These are phyloP conservation scores for Rutidosis leptorrhynchoides DNA, from an alignment of 129 eudicot species.

Conservation along the genomic window DNA sequence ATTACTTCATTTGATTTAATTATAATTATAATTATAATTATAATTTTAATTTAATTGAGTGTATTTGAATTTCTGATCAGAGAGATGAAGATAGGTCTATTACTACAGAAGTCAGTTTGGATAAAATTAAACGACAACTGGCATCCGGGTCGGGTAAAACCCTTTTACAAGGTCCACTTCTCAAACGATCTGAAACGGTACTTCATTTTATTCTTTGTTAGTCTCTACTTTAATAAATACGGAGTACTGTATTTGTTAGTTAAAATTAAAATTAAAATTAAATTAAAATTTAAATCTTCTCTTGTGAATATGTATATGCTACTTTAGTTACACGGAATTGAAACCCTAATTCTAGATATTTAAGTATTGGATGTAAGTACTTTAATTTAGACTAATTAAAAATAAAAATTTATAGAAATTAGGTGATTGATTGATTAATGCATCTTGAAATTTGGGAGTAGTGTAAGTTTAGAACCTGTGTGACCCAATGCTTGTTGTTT, in stretches of 20 bases:
- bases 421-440: background rate
- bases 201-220: background rate
- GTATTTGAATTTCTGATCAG: constrained; percentile 1
- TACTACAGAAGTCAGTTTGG: constrained; percentile 68
- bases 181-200: constrained; percentile 98
- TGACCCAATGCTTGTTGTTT: background rate
- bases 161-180: constrained; percentile 91
- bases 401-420: background rate
- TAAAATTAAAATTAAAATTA: too few species aligned
- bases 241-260: too few species aligned
- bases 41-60: too few species aligned
- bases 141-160: constrained; percentile 80
- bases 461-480: background rate
- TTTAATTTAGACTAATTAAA: background rate
- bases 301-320: background rate
- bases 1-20: constrained; percentile 6
- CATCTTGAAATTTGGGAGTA: constrained; percentile 9
- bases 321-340: background rate
- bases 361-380: constrained; percentile 4
- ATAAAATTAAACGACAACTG: constrained; percentile 81
- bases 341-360: constrained; percentile 21
- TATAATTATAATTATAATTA: background rate
- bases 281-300: too few species aligned
- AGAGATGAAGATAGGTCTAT: constrained; percentile 45
- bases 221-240: background rate